phyloP scores from a whole-genome alignment of 1,284 basidiomycete genomes.

The Cystobasidiaceae sp. region DNA sequence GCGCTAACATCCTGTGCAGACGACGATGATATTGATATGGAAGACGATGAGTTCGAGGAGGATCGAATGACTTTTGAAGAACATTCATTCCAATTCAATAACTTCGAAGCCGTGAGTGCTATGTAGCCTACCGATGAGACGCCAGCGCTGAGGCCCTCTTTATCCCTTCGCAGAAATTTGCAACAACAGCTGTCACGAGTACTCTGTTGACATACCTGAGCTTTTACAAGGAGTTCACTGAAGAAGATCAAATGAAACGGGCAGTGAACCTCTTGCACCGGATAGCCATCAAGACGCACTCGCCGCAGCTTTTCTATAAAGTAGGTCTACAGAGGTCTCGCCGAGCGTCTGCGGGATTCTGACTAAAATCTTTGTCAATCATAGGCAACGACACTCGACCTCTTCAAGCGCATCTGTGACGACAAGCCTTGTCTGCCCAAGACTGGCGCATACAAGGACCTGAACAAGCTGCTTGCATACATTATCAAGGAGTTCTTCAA shows the following conservation, averaged over 20 bases:
- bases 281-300: slow-evolving; percentile 78
- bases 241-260: slow-evolving; percentile 74
- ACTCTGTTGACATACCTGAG: slow-evolving; percentile 74
- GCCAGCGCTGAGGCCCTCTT: not conserved
- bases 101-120: slow-evolving; percentile 70
- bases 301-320: slow-evolving; percentile 87
- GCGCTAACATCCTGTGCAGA: slow-evolving; percentile 30
- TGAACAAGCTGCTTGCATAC: slow-evolving; percentile 72
- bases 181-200: slow-evolving; percentile 70
- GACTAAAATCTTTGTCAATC: too few species aligned
- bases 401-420: slow-evolving; percentile 76
- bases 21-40: slow-evolving; percentile 49
- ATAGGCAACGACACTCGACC: slow-evolving; percentile 74
- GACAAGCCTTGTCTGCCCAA: slow-evolving; percentile 69
- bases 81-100: slow-evolving; percentile 80
- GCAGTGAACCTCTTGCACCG: slow-evolving; percentile 80
- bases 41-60: slow-evolving; percentile 45
- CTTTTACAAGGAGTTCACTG: slow-evolving; percentile 72
- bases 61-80: slow-evolving; percentile 52
- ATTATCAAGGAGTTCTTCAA: slow-evolving; percentile 89
- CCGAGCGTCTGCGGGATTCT: not conserved
- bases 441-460: slow-evolving; percentile 72
- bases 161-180: slow-evolving; percentile 61
- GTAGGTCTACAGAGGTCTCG: slow-evolving; percentile 48
- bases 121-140: not conserved